A percentile compares a stretch with the other conserved stretches of the same genome.
Conservation (phyloP, 2,329 filamentous ascomycete genomes). For the Aspergillus novoparasiticus region DNA sequence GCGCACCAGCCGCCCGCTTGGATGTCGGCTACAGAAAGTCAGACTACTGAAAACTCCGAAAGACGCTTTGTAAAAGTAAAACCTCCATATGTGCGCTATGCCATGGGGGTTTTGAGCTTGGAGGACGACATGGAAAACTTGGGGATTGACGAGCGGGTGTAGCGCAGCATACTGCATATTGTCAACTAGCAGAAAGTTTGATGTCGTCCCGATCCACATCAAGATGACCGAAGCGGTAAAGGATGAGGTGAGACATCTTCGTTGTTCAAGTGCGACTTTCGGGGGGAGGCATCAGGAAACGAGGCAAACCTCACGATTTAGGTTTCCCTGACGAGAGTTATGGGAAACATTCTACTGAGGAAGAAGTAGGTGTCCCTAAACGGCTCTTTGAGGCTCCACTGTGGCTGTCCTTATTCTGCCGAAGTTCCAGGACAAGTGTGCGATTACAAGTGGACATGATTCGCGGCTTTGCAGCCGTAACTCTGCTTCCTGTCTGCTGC, state of each 20-base stretch:
- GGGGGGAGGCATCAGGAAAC: background rate
- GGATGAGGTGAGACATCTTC: background rate
- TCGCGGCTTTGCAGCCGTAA: background rate
- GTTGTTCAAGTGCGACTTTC: background rate
- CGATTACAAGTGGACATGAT: background rate
- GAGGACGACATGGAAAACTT: slow-evolving; percentile 72
- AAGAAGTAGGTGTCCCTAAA: background rate
- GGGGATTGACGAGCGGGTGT: slow-evolving; percentile 49
- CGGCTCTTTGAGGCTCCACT: background rate
- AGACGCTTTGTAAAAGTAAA: slow-evolving; percentile 62
- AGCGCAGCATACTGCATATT: background rate
- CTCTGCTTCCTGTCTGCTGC: background rate
- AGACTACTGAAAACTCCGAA: slow-evolving; percentile 41
- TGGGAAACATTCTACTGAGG: background rate
- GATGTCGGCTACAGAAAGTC: slow-evolving; percentile 13
- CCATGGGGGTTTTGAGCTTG: slow-evolving; percentile 75
- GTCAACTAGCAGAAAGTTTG: background rate
- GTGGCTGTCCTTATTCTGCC: background rate
- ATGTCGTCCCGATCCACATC: background rate
- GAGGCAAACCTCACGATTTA: background rate
- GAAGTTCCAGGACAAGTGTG: background rate
- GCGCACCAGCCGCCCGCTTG: slow-evolving; percentile 12
- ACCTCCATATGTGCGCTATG: slow-evolving; percentile 69
- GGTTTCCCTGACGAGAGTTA: background rate
- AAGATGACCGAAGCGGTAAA: background rate